These are phyloP conservation scores for Penicillium mononematosum DNA, from an alignment of 495 filamentous ascomycete species.

Conservation along the genomic window DNA sequence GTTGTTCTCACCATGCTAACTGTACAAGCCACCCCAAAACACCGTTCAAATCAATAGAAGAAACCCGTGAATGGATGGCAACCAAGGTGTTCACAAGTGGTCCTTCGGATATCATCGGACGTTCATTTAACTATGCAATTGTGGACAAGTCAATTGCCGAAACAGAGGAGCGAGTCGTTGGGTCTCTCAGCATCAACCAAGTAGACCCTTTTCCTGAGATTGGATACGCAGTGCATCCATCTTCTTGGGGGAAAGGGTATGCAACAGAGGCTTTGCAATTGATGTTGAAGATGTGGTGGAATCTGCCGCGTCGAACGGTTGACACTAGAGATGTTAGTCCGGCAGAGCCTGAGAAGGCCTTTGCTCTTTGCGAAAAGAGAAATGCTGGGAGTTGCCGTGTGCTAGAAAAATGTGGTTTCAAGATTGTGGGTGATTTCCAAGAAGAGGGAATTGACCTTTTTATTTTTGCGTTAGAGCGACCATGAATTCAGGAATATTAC, in stretches of 20 bases:
- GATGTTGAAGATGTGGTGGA: conserved; percentile 29
- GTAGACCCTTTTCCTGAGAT: conserved; percentile 29
- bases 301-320: conserved; percentile 12
- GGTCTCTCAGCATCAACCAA: conserved; percentile 24
- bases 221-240: conserved; percentile 32
- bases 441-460: conserved; percentile 37
- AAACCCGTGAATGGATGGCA: conserved; percentile 25
- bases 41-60: conserved; percentile 22
- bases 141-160: conserved; percentile 22
- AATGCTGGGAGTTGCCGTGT: conserved; percentile 35
- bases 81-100: conserved; percentile 20
- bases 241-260: conserved; percentile 35
- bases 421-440: conserved; percentile 30
- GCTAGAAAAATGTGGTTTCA: conserved; percentile 39
- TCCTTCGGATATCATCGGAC: conserved; percentile 18
- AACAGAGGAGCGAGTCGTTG: conserved; percentile 20
- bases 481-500: background rate
- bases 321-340: background rate
- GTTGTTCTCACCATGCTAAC: background rate
- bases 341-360: conserved; percentile 18
- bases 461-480: conserved; percentile 42
- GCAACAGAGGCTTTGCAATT: conserved; percentile 33
- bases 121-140: conserved; percentile 25
- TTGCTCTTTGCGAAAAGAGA: conserved; percentile 24
- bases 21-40: conserved; percentile 20